Percentiles rank a stretch among this genome's conserved stretches.
These are phyloP conservation scores for Penicillium antarcticum DNA, from an alignment of 495 filamentous ascomycete genomes.

Conservation along the genomic window DNA sequence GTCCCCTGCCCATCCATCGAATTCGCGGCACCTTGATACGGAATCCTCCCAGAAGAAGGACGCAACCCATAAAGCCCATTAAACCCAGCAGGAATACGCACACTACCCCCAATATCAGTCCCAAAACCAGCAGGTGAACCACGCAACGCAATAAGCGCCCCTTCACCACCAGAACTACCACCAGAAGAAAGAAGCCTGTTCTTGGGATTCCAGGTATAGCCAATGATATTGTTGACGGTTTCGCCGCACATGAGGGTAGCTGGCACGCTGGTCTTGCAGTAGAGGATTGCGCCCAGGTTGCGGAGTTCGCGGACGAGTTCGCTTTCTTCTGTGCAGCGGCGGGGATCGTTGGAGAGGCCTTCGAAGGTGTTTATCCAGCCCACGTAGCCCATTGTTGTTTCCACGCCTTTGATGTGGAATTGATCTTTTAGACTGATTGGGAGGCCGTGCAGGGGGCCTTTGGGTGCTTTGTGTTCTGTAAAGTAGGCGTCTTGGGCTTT, in stretches of 20 bases:
- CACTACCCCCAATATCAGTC: conserved; percentile 71
- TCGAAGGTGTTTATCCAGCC: conserved; percentile 52
- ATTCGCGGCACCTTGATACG: conserved; percentile 42
- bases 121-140: conserved; percentile 58
- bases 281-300: conserved; percentile 58
- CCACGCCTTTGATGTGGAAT: conserved; percentile 62
- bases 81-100: conserved; percentile 65
- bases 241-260: conserved; percentile 59
- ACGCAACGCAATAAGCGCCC: conserved; percentile 50
- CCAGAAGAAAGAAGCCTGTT: conserved; percentile 48
- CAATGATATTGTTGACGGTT: conserved; percentile 56
- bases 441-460: conserved; percentile 62
- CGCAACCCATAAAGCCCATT: conserved; percentile 58
- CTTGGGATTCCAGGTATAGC: conserved; percentile 48
- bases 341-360: conserved; percentile 40
- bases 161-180: conserved; percentile 64
- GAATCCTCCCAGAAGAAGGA: conserved; percentile 44
- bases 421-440: conserved; percentile 69
- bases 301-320: conserved; percentile 52
- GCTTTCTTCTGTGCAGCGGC: conserved; percentile 38
- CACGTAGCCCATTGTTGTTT: conserved; percentile 64
- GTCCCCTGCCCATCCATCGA: conserved; percentile 59
- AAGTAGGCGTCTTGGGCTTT: conserved; percentile 56
- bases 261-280: conserved; percentile 64
- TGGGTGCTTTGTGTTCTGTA: conserved; percentile 39